Evolutionary conservation across 805 yeast species (phyloP).

Genomic region (Jamesozyma gamospora): DNA sequence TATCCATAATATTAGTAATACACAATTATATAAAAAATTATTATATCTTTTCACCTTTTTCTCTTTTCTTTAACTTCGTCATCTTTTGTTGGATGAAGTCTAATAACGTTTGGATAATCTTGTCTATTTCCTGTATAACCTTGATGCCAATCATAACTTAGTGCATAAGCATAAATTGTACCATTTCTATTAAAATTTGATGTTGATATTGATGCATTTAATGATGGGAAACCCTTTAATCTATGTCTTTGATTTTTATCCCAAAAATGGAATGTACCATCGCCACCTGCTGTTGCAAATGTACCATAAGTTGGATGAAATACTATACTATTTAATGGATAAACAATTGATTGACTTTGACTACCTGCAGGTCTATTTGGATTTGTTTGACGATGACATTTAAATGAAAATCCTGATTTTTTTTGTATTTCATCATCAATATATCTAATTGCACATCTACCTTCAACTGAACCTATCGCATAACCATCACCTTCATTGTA

Average conservation of each 20-base stretch:
- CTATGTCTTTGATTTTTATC: conserved; percentile 88
- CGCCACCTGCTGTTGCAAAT: conserved; percentile 88
- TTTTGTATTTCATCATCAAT: conserved; percentile 73
- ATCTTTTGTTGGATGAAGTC: conserved; percentile 76
- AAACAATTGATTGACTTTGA: conserved; percentile 56
- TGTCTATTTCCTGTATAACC: conserved; percentile 72
- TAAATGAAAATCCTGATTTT: conserved; percentile 74
- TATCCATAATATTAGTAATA: too few relatives aligned
- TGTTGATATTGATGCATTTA: conserved; percentile 60
- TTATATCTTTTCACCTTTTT: conserved; percentile 18
- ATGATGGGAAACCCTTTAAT: conserved; percentile 65
- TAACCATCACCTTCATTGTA: conserved; percentile 88
- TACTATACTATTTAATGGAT: conserved; percentile 66
- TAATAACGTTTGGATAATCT: conserved; percentile 64
- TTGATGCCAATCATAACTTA: conserved; percentile 92
- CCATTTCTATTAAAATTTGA: conserved; percentile 80
- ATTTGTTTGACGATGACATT: conserved; percentile 71
- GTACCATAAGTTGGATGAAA: conserved; percentile 91
- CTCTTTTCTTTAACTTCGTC: conserved; percentile 62
- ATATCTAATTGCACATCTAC: conserved; percentile 90
- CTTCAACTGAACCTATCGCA: conserved; percentile 89
- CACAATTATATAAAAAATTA: too few relatives aligned
- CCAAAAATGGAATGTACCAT: conserved; percentile 92
- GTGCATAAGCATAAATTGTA: conserved; percentile 76
- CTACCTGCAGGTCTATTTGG: conserved; percentile 38